Evolutionary conservation across 768 basidiomycete species (phyloP), one percentile per base, ranked within the genome.

Genomic region (Macrocybe gigantea): DNA sequence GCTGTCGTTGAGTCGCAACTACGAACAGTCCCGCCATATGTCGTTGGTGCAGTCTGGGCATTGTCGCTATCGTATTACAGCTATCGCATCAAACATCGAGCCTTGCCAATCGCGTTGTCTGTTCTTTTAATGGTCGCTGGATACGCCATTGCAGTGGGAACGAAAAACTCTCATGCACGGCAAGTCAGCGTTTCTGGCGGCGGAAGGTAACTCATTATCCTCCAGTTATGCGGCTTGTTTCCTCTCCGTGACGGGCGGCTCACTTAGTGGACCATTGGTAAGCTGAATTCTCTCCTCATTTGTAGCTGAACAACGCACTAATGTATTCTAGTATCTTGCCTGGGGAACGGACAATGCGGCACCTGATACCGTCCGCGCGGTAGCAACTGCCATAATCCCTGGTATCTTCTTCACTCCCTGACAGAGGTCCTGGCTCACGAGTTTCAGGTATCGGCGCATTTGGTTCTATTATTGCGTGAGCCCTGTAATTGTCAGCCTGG

Each of bases 321-420:
- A 22, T 1, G 13, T 14, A 12, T 6, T 9, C 30, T 9, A 74
- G 61, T 61, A 69, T 38, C 56, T 76, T 15, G 63, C 71, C 5
- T 76, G 75, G 75, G 74, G 61, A 12, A 70, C 71, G 13, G 74
- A 75, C 49, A 77, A 77, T 49, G 70, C 74, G 2, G 70, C 73
- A 1, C 75, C 74, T 2, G 73, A 76, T 50, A 77, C 75, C 7
- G 66, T 76, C 48, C 62, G 69, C 40, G 74, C 73, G 2, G 69
- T 75, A 10, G 66, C 66, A 1, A 71, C 71, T 22, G 74, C 70
- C 3, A 56, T 72, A 6, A 68, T 78, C 40, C 68, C 73, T 32
- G 71, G 71, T 64, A 49, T 13, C 38, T 48, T 46, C 14, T 22
- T 6, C n/a, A 29, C 32, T 33, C 4, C 22, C 22, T 22, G 22